phyloP scores from a whole-genome alignment of 2,329 filamentous ascomycete genomes.

The Teratosphaeriaceae sp. region DNA sequence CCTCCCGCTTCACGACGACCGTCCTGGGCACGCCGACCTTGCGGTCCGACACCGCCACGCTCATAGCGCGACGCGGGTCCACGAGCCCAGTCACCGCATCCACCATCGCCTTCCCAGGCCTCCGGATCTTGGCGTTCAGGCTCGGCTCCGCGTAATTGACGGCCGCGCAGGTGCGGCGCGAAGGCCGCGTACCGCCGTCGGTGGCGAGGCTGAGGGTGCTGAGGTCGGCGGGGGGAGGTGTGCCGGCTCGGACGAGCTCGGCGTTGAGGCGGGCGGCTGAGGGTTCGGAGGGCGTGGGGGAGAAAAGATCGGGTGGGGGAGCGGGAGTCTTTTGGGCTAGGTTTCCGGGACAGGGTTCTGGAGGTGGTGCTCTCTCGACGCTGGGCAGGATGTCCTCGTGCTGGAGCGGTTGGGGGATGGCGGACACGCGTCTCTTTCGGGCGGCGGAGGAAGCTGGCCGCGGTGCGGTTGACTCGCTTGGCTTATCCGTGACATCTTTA shows the following conservation, averaged over 20 bases:
- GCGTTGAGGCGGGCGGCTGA: constrained; percentile 21
- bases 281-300: constrained; percentile 38
- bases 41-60: constrained; percentile 9
- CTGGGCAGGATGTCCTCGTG: constrained; percentile 14
- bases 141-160: constrained; percentile 46
- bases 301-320: constrained; percentile 33
- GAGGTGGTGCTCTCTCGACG: constrained; percentile 18
- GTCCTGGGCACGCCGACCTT: constrained; percentile 5
- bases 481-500: constrained; percentile 15
- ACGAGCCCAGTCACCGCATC: constrained; percentile 36
- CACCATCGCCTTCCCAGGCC: constrained; percentile 40
- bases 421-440: constrained; percentile 10
- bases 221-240: constrained; percentile 37
- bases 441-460: constrained; percentile 14
- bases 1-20: constrained; percentile 24
- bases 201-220: constrained; percentile 26
- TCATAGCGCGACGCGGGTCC: constrained; percentile 23
- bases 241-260: constrained; percentile 26
- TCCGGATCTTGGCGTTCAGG: constrained; percentile 43
- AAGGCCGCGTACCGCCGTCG: constrained; percentile 32
- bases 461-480: constrained; percentile 6
- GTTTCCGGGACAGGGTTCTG: constrained; percentile 7
- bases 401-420: constrained; percentile 16
- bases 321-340: constrained; percentile 24
- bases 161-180: constrained; percentile 38